Conservation (phyloP, 352 stramenopile species). For the Globisporangium irregulare region DNA sequence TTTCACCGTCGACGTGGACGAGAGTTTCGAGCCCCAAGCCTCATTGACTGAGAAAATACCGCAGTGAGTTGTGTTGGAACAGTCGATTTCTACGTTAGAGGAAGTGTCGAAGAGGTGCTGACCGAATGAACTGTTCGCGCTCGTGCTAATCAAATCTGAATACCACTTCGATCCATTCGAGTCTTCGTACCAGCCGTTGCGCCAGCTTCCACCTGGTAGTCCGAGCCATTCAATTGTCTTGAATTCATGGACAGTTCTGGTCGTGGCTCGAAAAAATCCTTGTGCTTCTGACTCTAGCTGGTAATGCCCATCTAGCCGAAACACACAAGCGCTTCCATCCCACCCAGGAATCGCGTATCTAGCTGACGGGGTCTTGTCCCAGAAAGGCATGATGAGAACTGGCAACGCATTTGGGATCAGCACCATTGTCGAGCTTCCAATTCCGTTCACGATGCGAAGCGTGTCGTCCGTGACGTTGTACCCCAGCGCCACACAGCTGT, state of each 20-base stretch:
- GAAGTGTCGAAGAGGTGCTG: slow-evolving; percentile 23
- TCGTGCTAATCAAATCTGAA: slow-evolving; percentile 25
- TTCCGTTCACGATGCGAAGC: slow-evolving; percentile 25
- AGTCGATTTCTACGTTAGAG: slow-evolving; percentile 18
- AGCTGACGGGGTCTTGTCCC: slow-evolving; percentile 18
- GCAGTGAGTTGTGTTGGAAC: slow-evolving; percentile 8
- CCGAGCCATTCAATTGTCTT: slow-evolving; percentile 17
- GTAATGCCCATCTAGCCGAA: slow-evolving; percentile 25
- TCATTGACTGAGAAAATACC: slow-evolving; percentile 1
- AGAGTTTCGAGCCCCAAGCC: slow-evolving; percentile 12
- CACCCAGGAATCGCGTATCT: slow-evolving; percentile 22
- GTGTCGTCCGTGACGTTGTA: slow-evolving; percentile 29
- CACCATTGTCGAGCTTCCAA: slow-evolving; percentile 9
- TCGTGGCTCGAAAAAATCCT: slow-evolving; percentile 16
- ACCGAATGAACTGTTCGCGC: slow-evolving; percentile 8
- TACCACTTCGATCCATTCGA: slow-evolving; percentile 22
- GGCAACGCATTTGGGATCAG: slow-evolving; percentile 25
- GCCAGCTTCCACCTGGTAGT: slow-evolving; percentile 16
- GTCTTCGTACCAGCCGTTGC: slow-evolving; percentile 33
- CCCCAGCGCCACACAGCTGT: slow-evolving; percentile 22
- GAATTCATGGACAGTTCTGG: slow-evolving; percentile 14
- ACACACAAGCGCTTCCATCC: slow-evolving; percentile 29
- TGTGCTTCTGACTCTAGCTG: slow-evolving; percentile 8
- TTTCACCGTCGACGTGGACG: slow-evolving; percentile 10
- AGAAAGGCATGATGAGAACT: slow-evolving; percentile 26